phyloP scores from a whole-genome alignment of 805 yeast species.

The Geotrichum ghanense region DNA sequence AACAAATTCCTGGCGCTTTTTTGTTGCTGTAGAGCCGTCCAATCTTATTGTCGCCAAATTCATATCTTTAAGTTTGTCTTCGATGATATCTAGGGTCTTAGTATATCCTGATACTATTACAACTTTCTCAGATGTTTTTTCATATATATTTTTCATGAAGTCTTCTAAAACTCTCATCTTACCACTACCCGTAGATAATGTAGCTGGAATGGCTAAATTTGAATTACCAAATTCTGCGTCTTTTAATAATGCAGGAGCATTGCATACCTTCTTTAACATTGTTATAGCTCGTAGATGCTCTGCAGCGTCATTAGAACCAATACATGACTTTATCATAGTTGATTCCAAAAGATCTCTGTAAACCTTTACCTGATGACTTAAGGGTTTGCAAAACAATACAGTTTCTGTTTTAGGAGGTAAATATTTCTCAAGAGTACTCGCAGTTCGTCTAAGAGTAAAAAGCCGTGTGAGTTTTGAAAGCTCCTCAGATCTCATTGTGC shows the following conservation, averaged over 20 bases:
- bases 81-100: slow-evolving; percentile 70
- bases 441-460: slow-evolving; percentile 66
- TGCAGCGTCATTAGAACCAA: slow-evolving; percentile 20
- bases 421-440: slow-evolving; percentile 39
- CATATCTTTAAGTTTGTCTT: slow-evolving; percentile 34
- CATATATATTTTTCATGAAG: slow-evolving; percentile 39
- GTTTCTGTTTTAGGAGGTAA: slow-evolving; percentile 68
- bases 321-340: slow-evolving; percentile 20
- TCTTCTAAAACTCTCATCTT: slow-evolving; percentile 52
- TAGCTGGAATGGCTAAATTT: slow-evolving; percentile 1
- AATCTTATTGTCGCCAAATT: slow-evolving; percentile 47
- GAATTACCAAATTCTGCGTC: slow-evolving; percentile 36
- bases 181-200: slow-evolving; percentile 32
- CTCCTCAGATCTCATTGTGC: slow-evolving; percentile 52
- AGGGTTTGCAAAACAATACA: slow-evolving; percentile 69
- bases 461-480: slow-evolving; percentile 50
- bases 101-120: slow-evolving; percentile 85
- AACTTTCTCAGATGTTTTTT: slow-evolving; percentile 50
- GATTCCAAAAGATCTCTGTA: slow-evolving; percentile 40
- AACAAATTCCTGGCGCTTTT: slow-evolving; percentile 54
- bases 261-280: slow-evolving; percentile 68
- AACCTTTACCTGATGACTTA: slow-evolving; percentile 43
- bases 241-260: slow-evolving; percentile 56
- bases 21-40: slow-evolving; percentile 76
- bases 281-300: slow-evolving; percentile 58